Evolutionary conservation across 805 yeast genomes (phyloP), one percentile per base, ranked within the genome.

Genomic region (Millerozyma miso): DNA sequence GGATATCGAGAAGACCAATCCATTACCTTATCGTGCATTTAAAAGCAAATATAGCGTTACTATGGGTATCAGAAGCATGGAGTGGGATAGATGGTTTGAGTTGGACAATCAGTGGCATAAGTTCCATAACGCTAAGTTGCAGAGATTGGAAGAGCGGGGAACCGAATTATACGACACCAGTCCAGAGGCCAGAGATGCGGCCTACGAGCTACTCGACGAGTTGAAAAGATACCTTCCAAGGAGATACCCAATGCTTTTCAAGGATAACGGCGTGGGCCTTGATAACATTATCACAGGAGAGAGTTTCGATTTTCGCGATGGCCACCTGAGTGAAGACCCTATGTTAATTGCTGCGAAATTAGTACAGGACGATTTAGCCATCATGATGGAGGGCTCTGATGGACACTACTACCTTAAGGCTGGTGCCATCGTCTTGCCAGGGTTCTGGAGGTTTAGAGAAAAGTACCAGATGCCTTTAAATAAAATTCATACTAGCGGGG

Each of bases 51-150:
- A 82, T 55, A 73, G 65, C 50, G 73, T 82, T 38, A 82, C 83
- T 18, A 82, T 82, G 88, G 88, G 88, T 4, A 81, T 81, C 35
- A 64, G 88, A 48, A 65, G 65, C 44, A 75, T 81, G 83, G 77
- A 79, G 38, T 76, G 75, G 72, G 64, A 76, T 41, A 67, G 67
- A 39, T 82, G 88, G 88, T 76, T 82, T 47, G 83, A 82, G 54
- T 65, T 83, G 44, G 88, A 82, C 57, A 80, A 78, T 46, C 81
- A 82, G 60, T 83, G 85, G 84, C 49, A 52, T 41, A 73, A 73
- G 46, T 81, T 57, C 50, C 85, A 82, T 54, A 53, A 70, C 17
- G 64, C 74, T 35, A 83, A 82, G 56, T 48, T 76, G 36, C 59
- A 67, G 41, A 68, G 88, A 51, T 50, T 81, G 37, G 62, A 54